Conservation (phyloP, 2,329 filamentous ascomycete genomes). For the Botrytis byssoidea region DNA sequence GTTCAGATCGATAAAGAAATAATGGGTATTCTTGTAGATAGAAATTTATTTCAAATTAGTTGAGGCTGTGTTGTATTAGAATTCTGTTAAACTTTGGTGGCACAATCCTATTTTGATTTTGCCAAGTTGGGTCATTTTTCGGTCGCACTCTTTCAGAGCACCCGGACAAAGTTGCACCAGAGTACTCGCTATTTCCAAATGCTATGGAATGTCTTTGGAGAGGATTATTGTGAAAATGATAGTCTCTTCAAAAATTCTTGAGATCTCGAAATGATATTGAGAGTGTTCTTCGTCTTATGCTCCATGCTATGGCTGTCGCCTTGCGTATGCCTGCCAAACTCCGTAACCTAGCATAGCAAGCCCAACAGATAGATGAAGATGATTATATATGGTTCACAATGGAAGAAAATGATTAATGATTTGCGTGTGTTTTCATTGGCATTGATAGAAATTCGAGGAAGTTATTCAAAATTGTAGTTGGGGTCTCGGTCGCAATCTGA, state of each 20-base stretch:
- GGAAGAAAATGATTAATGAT: background rate
- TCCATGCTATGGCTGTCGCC: conserved; percentile 1
- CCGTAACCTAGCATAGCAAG: background rate
- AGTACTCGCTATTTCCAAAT: background rate
- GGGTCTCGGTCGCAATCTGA: conserved; percentile 15
- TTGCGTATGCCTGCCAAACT: background rate
- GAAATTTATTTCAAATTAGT: background rate
- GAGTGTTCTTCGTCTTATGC: background rate
- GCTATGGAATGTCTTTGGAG: background rate
- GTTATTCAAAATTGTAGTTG: background rate
- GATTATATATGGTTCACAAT: background rate
- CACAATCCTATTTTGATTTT: conserved; percentile 11
- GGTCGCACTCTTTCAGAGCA: conserved; percentile 9
- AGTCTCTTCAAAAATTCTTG: background rate
- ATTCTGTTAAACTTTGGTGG: background rate
- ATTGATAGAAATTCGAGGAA: background rate
- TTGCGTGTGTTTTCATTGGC: background rate
- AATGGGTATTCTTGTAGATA: background rate
- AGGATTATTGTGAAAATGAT: background rate
- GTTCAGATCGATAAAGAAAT: background rate
- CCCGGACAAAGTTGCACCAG: conserved; percentile 9
- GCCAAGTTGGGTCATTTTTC: conserved; percentile 4
- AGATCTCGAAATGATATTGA: background rate
- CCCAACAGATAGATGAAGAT: background rate
- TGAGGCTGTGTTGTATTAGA: background rate